Conservation (phyloP, 331 rosid genomes). For the Quercus tomentella region DNA sequence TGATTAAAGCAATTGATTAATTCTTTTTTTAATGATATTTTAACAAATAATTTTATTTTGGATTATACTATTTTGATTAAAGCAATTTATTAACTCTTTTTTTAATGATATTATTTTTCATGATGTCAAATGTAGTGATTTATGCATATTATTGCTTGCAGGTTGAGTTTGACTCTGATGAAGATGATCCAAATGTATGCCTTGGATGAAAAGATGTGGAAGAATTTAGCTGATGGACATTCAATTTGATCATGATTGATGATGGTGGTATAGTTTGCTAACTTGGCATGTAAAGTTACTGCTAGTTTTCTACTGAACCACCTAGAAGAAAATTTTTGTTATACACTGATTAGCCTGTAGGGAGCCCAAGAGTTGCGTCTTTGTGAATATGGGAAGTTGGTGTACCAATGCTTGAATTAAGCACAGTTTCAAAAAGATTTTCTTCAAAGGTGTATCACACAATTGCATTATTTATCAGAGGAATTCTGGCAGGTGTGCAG, state of each 20-base stretch:
- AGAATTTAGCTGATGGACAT: conserved; percentile 6
- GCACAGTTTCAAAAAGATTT: background rate
- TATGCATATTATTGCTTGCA: conserved; percentile 14
- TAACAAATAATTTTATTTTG: no score
- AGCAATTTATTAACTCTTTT: background rate
- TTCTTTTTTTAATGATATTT: background rate
- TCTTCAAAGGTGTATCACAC: background rate
- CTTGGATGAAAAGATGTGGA: conserved; percentile 29
- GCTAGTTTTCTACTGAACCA: background rate
- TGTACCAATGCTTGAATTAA: background rate
- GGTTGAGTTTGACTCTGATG: conserved; percentile 47
- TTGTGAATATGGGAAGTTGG: background rate
- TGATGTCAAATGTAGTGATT: background rate
- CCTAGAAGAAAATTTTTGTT: background rate
- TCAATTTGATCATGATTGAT: background rate
- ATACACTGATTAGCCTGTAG: background rate
- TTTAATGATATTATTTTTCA: background rate
- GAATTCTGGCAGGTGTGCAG: background rate
- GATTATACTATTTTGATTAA: no score
- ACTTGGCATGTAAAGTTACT: background rate
- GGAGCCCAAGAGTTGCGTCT: background rate
- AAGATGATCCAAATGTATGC: conserved; percentile 43
- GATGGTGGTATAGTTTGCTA: background rate
- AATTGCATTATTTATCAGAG: background rate
- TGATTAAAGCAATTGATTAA: no score